phyloP scores from a whole-genome alignment of 768 basidiomycete genomes.

The Leucocoprinus leucothites region DNA sequence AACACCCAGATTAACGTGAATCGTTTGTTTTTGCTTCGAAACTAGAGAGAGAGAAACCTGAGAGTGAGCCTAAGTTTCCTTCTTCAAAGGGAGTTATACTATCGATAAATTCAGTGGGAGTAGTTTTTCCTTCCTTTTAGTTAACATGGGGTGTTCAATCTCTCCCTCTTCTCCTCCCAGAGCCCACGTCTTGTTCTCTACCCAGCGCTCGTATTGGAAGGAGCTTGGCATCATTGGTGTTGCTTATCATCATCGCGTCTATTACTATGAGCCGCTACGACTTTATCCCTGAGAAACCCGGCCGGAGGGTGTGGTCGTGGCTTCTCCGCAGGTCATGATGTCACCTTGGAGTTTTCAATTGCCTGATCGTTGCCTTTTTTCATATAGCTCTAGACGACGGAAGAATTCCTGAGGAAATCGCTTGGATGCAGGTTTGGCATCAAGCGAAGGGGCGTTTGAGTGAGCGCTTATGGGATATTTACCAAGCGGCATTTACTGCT shows the following conservation, averaged over 20 bases:
- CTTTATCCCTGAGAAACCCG: slow-evolving; percentile 61
- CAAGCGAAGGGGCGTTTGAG: slow-evolving; percentile 48
- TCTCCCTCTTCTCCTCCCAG: not conserved
- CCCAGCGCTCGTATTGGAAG: slow-evolving; percentile 78
- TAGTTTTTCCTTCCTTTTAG: no score
- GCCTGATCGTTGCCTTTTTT: not conserved
- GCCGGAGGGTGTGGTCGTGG: slow-evolving; percentile 39
- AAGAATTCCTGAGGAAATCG: slow-evolving; percentile 89
- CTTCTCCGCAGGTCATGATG: not conserved
- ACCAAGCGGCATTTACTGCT: not conserved
- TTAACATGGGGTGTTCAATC: no score
- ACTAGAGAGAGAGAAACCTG: no score
- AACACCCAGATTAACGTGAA: no score
- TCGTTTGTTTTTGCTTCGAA: no score
- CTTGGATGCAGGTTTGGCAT: slow-evolving; percentile 70
- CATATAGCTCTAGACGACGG: slow-evolving; percentile 62
- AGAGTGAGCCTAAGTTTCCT: no score
- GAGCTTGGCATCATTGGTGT: slow-evolving; percentile 77
- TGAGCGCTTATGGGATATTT: not conserved
- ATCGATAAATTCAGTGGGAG: no score
- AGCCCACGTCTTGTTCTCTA: not conserved
- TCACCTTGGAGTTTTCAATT: not conserved
- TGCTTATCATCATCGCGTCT: slow-evolving; percentile 79
- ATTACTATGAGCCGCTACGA: slow-evolving; percentile 75
- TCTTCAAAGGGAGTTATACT: no score